A percentile compares a stretch with the other conserved stretches of the same genome.
These are phyloP conservation scores for Epichloe amarillans DNA, from an alignment of 2,329 filamentous ascomycete genomes.

Conservation along the genomic window DNA sequence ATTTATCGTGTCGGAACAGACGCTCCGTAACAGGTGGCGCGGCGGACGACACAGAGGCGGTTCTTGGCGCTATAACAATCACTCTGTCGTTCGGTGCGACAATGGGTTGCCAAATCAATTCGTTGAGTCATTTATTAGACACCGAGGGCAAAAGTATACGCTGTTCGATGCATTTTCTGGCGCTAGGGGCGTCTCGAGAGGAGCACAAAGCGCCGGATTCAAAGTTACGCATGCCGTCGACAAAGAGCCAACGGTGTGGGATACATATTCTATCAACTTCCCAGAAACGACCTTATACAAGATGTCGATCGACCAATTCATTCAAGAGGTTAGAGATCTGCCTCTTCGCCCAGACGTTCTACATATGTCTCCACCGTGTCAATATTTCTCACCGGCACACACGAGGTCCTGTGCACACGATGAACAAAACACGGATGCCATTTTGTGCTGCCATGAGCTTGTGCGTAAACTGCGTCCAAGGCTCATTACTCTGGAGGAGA, in stretches of 20 bases:
- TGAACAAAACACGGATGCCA: constrained; percentile 50
- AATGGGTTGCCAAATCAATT: not conserved
- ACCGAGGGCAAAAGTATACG: constrained; percentile 39
- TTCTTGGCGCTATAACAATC: constrained; percentile 12
- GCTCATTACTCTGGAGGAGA: constrained; percentile 67
- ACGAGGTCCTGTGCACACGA: constrained; percentile 56
- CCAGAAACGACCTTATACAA: constrained; percentile 32
- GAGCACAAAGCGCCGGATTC: constrained; percentile 45
- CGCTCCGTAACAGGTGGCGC: constrained; percentile 21
- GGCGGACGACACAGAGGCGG: constrained; percentile 17
- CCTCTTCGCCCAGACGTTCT: constrained; percentile 46
- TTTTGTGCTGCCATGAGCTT: constrained; percentile 40
- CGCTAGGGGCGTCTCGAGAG: constrained; percentile 56
- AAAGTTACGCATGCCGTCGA: constrained; percentile 52
- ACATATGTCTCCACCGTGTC: constrained; percentile 67
- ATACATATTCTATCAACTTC: constrained; percentile 49
- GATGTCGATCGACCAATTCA: constrained; percentile 35
- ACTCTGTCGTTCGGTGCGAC: not conserved
- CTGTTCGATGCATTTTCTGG: constrained; percentile 63
- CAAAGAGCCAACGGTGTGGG: constrained; percentile 38
- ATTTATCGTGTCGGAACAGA: constrained; percentile 17
- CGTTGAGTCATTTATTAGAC: not conserved
- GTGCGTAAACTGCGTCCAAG: constrained; percentile 48
- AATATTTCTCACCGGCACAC: constrained; percentile 61
- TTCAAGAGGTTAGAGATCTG: constrained; percentile 17